A percentile compares a stretch with the other conserved stretches of the same genome.
Evolutionary conservation across 106 monocot genomes (phyloP).

Genomic region (Allium fistulosum): DNA sequence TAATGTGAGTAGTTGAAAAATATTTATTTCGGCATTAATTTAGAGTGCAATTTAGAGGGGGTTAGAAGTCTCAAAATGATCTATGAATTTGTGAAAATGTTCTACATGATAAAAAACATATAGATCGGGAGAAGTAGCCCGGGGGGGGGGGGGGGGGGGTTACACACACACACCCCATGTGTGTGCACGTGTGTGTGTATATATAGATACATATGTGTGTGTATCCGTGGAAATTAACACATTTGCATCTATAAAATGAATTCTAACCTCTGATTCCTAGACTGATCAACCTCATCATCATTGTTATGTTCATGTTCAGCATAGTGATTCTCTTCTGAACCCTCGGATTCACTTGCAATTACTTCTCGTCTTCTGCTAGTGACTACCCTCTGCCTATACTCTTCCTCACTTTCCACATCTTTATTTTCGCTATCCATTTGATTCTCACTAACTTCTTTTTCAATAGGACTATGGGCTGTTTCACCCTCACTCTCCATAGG

Average conservation of each 20-base stretch:
- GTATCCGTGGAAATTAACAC: too few relatives aligned
- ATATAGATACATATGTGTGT: background rate
- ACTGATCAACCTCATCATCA: conserved; percentile 46
- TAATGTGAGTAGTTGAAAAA: too few relatives aligned
- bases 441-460: conserved; percentile 59
- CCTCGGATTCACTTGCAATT: conserved; percentile 82
- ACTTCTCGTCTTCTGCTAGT: conserved; percentile 73
- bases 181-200: background rate
- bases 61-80: too few relatives aligned
- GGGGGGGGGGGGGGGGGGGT: too few relatives aligned
- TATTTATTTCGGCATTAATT: too few relatives aligned
- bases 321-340: conserved; percentile 53
- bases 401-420: conserved; percentile 78
- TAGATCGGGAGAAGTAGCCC: too few relatives aligned
- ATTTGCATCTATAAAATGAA: background rate
- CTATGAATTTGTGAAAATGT: too few relatives aligned
- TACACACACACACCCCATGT: too few relatives aligned
- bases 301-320: conserved; percentile 32
- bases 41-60: too few relatives aligned
- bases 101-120: too few relatives aligned
- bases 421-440: conserved; percentile 54
- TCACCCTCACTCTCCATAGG: conserved; percentile 81
- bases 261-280: conserved; percentile 44
- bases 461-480: conserved; percentile 58
- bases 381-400: conserved; percentile 62